Evolutionary conservation across 139 green algal genomes (phyloP).

Genomic region (Chlorella sorokiniana): DNA sequence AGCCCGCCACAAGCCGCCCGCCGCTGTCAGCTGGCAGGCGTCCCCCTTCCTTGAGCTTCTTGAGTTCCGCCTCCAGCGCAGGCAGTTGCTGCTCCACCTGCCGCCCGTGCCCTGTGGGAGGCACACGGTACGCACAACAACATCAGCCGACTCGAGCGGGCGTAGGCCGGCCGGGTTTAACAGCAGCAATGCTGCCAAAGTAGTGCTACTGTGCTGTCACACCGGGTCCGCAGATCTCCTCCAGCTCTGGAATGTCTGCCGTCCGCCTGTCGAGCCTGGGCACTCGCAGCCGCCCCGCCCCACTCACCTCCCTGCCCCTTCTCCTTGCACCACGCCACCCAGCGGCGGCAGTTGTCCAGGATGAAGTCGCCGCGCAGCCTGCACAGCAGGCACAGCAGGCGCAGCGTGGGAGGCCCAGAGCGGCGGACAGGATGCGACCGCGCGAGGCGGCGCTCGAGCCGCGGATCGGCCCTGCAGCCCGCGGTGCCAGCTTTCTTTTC

Average conservation of each 20-base stretch:
- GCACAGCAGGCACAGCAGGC: background rate
- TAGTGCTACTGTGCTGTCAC: too few relatives aligned
- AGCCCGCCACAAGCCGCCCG: background rate
- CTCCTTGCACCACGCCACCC: slow-evolving; percentile 21
- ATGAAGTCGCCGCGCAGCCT: slow-evolving; percentile 27
- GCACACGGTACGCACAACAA: background rate
- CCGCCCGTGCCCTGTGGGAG: background rate
- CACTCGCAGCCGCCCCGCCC: background rate
- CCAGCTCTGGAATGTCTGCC: too few relatives aligned
- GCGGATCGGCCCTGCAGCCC: too few relatives aligned
- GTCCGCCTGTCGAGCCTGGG: too few relatives aligned
- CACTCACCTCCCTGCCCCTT: slow-evolving; percentile 26
- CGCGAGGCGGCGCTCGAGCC: background rate
- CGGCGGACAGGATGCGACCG: background rate
- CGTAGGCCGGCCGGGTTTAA: background rate
- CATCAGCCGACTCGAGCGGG: too few relatives aligned
- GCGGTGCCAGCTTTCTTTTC: too few relatives aligned
- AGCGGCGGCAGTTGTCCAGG: slow-evolving; percentile 24
- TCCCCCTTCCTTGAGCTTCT: slow-evolving; percentile 7
- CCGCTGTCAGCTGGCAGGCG: background rate
- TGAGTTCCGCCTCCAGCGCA: slow-evolving; percentile 10
- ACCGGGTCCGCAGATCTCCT: too few relatives aligned
- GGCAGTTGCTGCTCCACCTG: slow-evolving; percentile 15
- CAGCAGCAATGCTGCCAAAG: background rate
- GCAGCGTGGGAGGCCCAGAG: background rate